phyloP scores from a whole-genome alignment of 306 rosid genomes.

The Lathyrus oleraceus region DNA sequence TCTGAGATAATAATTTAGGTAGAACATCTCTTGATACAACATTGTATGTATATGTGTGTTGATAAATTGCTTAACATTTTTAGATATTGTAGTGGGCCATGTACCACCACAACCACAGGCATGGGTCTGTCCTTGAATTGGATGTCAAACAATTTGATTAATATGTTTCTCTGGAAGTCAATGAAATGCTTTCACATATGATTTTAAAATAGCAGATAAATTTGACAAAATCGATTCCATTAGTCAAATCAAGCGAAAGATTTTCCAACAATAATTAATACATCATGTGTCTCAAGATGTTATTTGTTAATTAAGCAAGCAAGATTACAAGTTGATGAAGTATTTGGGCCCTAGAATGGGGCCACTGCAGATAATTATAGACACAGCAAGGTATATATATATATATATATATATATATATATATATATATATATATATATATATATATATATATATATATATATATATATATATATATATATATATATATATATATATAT shows the following conservation, averaged over 20 bases:
- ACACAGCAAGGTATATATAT: neutral
- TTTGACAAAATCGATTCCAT: neutral
- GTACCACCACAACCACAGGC: too few relatives aligned
- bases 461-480: too few relatives aligned
- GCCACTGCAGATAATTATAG: neutral
- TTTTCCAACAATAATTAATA: neutral
- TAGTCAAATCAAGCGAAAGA: neutral
- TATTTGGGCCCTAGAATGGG: neutral
- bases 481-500: too few relatives aligned
- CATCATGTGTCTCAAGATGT: neutral
- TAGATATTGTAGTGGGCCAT: too few relatives aligned
- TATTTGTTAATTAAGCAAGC: neutral
- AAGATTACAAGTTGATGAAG: neutral
- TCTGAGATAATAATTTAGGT: too few relatives aligned
- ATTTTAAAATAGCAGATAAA: neutral
- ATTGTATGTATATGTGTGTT: too few relatives aligned
- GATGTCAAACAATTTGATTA: neutral
- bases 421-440: too few relatives aligned
- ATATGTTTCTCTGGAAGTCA: neutral
- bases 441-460: too few relatives aligned
- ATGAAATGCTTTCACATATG: neutral
- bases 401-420: too few relatives aligned
- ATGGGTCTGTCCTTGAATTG: neutral
- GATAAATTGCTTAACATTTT: too few relatives aligned
- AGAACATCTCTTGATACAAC: too few relatives aligned